These are phyloP conservation scores for Rhinocladiella similis DNA, from an alignment of 2,329 filamentous ascomycete genomes.

Conservation along the genomic window DNA sequence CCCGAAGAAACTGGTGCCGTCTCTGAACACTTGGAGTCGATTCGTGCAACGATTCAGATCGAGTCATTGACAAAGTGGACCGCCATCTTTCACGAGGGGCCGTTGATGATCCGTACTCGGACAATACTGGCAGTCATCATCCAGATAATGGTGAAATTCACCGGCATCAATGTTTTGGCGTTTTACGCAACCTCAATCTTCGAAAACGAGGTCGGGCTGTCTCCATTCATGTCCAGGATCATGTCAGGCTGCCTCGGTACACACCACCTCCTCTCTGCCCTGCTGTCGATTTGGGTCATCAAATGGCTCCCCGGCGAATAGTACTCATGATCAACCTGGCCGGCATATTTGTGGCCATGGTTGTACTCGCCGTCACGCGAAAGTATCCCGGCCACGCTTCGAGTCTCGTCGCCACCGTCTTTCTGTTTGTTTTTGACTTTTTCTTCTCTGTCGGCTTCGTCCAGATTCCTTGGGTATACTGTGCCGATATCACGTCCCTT, in stretches of 20 bases:
- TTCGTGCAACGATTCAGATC: neutral
- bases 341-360: constrained; percentile 67
- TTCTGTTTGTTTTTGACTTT: constrained; percentile 62
- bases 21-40: neutral
- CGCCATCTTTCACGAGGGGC: constrained; percentile 48
- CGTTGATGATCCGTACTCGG: constrained; percentile 38
- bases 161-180: constrained; percentile 46
- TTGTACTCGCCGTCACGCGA: constrained; percentile 54
- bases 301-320: constrained; percentile 53
- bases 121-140: constrained; percentile 53
- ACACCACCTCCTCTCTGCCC: constrained; percentile 54
- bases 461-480: constrained; percentile 63
- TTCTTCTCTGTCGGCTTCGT: constrained; percentile 62
- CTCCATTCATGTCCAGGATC: constrained; percentile 45
- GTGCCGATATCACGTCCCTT: constrained; percentile 61
- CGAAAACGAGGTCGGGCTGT: constrained; percentile 44
- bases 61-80: constrained; percentile 29
- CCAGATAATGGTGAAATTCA: constrained; percentile 56
- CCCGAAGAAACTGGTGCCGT: constrained; percentile 46
- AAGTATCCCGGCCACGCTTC: constrained; percentile 44
- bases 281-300: constrained; percentile 51
- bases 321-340: constrained; percentile 71
- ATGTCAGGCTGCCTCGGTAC: constrained; percentile 56
- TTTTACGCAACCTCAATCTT: constrained; percentile 48
- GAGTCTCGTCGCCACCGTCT: constrained; percentile 55